These are phyloP conservation scores for Metarhizium brunneum DNA, from an alignment of 2,329 filamentous ascomycete genomes.

Conservation along the genomic window DNA sequence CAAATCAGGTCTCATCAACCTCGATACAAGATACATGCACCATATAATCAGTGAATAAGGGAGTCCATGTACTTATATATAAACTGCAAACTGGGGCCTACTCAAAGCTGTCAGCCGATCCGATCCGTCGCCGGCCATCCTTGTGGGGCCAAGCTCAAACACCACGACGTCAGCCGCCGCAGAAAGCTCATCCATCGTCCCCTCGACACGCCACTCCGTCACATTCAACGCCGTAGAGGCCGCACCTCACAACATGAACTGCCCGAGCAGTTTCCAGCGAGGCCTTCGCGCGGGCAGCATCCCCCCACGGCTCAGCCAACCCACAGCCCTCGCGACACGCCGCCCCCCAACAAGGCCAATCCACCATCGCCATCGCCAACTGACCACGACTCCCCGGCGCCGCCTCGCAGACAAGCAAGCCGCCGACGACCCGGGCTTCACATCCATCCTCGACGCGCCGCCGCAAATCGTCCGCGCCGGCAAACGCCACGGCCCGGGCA, in stretches of 20 bases:
- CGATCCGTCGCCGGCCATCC: too few species aligned
- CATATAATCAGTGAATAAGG: too few species aligned
- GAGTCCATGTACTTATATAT: too few species aligned
- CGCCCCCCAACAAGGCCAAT: conserved; percentile 5
- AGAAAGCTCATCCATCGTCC: too few species aligned
- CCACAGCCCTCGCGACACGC: neutral
- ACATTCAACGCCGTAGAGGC: neutral
- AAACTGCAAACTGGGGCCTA: too few species aligned
- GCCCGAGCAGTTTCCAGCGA: conserved; percentile 15
- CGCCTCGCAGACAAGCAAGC: conserved; percentile 31
- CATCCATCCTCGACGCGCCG: conserved; percentile 80
- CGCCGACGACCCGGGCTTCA: conserved; percentile 70
- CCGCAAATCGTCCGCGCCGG: conserved; percentile 69
- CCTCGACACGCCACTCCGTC: neutral
- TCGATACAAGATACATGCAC: too few species aligned
- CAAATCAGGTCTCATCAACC: too few species aligned
- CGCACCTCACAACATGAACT: conserved; percentile 15
- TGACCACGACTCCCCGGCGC: neutral
- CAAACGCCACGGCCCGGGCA: conserved; percentile 64
- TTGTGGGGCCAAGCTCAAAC: too few species aligned
- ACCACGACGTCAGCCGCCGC: too few species aligned
- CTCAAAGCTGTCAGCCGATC: too few species aligned
- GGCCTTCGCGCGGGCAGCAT: conserved; percentile 11
- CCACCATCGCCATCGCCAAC: neutral
- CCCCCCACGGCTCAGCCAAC: neutral